Evolutionary conservation across 768 basidiomycete species (phyloP).

Genomic region (Nevesoporus exiguus): DNA sequence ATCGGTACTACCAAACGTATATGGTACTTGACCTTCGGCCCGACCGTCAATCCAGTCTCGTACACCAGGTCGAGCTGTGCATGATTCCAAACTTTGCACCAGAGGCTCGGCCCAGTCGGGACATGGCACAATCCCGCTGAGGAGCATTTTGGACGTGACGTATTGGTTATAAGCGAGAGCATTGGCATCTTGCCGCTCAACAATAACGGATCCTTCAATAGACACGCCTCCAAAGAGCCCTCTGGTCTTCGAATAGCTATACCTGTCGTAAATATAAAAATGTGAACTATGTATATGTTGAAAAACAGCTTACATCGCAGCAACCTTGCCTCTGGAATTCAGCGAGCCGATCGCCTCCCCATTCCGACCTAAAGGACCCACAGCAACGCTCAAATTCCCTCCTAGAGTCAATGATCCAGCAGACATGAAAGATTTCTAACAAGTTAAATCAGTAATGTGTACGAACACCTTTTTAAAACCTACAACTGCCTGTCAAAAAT

Average conservation of each 20-base stretch:
- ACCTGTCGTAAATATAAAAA: slow-evolving; percentile 43
- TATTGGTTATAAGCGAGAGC: slow-evolving; percentile 70
- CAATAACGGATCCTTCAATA: slow-evolving; percentile 83
- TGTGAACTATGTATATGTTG: neutral
- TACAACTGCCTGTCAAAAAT: slow-evolving; percentile 53
- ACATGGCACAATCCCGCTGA: slow-evolving; percentile 69
- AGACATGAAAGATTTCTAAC: slow-evolving; percentile 85
- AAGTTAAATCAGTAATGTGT: slow-evolving; percentile 6
- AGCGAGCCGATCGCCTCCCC: slow-evolving; percentile 85
- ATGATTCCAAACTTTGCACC: slow-evolving; percentile 68
- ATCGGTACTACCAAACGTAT: slow-evolving; percentile 46
- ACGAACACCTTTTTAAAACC: slow-evolving; percentile 25
- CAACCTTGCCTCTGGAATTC: slow-evolving; percentile 80
- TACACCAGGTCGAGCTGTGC: slow-evolving; percentile 66
- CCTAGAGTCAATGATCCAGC: slow-evolving; percentile 88
- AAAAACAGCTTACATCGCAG: slow-evolving; percentile 68
- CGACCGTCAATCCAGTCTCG: slow-evolving; percentile 65
- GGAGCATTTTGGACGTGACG: slow-evolving; percentile 74
- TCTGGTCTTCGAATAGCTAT: slow-evolving; percentile 87
- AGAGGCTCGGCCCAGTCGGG: slow-evolving; percentile 80
- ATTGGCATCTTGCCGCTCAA: slow-evolving; percentile 94
- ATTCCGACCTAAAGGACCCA: slow-evolving; percentile 92
- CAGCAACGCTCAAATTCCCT: slow-evolving; percentile 83
- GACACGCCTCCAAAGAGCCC: slow-evolving; percentile 94
- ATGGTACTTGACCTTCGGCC: slow-evolving; percentile 37